Percentiles rank a stretch among this genome's conserved stretches.
These are phyloP conservation scores for Ulmus americana DNA, from an alignment of 331 rosid genomes.

Conservation along the genomic window DNA sequence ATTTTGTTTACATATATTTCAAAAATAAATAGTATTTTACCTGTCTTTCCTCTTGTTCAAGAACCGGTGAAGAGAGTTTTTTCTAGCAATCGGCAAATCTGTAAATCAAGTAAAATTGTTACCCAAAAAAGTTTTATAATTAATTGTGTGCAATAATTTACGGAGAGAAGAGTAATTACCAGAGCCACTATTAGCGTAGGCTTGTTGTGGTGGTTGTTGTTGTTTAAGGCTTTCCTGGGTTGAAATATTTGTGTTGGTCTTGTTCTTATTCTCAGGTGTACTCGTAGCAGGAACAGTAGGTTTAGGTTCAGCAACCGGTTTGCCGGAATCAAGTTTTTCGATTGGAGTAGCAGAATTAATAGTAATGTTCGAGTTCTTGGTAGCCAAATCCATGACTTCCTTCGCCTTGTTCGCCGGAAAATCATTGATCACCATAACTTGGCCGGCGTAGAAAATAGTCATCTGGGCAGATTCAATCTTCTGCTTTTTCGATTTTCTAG, in stretches of 20 bases:
- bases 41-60: slow-evolving; percentile 87
- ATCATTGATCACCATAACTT: slow-evolving; percentile 55
- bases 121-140: not conserved
- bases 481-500: not conserved
- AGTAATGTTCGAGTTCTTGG: slow-evolving; percentile 35
- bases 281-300: not conserved
- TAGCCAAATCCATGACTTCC: slow-evolving; percentile 67
- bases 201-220: not conserved
- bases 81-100: slow-evolving; percentile 69
- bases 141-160: not conserved
- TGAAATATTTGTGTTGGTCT: not conserved
- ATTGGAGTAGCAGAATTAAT: not conserved
- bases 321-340: slow-evolving; percentile 10
- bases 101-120: not conserved
- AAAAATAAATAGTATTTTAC: slow-evolving; percentile 20
- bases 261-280: slow-evolving; percentile 16
- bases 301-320: slow-evolving; percentile 20
- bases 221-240: not conserved
- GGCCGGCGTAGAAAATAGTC: slow-evolving; percentile 58
- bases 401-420: slow-evolving; percentile 53
- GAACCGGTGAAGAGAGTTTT: slow-evolving; percentile 75
- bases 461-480: slow-evolving; percentile 41
- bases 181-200: slow-evolving; percentile 26
- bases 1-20: too few relatives aligned
- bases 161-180: slow-evolving; percentile 26